Conservation (phyloP, 2,329 filamentous ascomycete species). For the Curvularia eragrostidis region DNA sequence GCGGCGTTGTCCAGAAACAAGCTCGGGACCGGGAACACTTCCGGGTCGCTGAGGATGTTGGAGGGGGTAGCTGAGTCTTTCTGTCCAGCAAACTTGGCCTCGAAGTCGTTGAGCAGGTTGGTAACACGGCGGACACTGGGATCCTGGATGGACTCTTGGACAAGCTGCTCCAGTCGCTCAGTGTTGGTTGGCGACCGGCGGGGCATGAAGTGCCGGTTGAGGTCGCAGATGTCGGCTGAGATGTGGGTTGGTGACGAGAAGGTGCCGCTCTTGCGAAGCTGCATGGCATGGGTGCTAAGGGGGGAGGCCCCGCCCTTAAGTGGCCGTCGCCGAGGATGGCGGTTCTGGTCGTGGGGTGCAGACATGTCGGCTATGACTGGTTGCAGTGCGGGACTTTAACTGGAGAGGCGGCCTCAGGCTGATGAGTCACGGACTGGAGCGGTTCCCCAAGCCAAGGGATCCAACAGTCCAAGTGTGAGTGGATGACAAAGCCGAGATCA, state of each 20-base stretch:
- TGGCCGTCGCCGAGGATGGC: slow-evolving; percentile 57
- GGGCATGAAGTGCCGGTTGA: slow-evolving; percentile 52
- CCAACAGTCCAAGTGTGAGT: slow-evolving; percentile 34
- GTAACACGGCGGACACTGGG: slow-evolving; percentile 54
- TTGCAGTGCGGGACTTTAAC: slow-evolving; percentile 22
- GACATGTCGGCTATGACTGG: slow-evolving; percentile 51
- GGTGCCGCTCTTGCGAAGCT: slow-evolving; percentile 57
- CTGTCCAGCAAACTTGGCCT: slow-evolving; percentile 52
- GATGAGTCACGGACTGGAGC: slow-evolving; percentile 44
- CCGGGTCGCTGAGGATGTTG: slow-evolving; percentile 56
- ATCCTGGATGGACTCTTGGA: slow-evolving; percentile 55
- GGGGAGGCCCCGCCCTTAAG: slow-evolving; percentile 46
- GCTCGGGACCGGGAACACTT: slow-evolving; percentile 57
- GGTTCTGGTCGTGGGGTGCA: slow-evolving; percentile 48
- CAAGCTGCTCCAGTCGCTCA: slow-evolving; percentile 57
- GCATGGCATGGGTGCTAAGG: slow-evolving; percentile 52
- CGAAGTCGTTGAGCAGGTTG: slow-evolving; percentile 54
- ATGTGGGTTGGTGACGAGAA: slow-evolving; percentile 54
- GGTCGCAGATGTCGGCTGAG: slow-evolving; percentile 49
- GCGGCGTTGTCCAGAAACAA: slow-evolving; percentile 52
- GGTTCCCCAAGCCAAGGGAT: slow-evolving; percentile 30
- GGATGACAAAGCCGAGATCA: slow-evolving; percentile 34
- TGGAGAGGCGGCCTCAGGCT: slow-evolving; percentile 40
- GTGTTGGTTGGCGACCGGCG: slow-evolving; percentile 58
- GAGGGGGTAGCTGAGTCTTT: slow-evolving; percentile 39